Percentiles rank a stretch among this genome's conserved stretches.
These are phyloP conservation scores for Diutina catenulata DNA, from an alignment of 1,139 yeast species.

Conservation along the genomic window DNA sequence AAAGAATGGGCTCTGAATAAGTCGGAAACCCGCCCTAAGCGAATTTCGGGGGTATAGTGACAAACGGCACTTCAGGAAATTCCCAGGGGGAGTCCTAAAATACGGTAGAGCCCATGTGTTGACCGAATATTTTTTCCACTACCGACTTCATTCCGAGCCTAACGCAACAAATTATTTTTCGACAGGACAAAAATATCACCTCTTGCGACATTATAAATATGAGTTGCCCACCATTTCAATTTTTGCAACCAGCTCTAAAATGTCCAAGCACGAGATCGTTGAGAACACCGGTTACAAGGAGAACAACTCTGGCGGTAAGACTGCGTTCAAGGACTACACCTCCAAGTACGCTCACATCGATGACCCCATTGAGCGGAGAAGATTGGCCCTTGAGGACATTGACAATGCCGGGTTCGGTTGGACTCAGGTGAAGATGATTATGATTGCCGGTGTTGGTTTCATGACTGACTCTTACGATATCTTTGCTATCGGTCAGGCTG, in stretches of 20 bases:
- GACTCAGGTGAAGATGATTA: slow-evolving; percentile 79
- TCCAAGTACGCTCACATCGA: slow-evolving; percentile 76
- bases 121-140: too few relatives aligned
- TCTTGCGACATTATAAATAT: too few relatives aligned
- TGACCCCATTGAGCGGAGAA: slow-evolving; percentile 83
- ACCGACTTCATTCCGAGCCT: too few relatives aligned
- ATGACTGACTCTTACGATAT: slow-evolving; percentile 88
- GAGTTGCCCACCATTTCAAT: too few relatives aligned
- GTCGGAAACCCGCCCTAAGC: too few relatives aligned
- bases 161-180: too few relatives aligned
- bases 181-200: too few relatives aligned
- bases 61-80: too few relatives aligned
- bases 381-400: slow-evolving; percentile 79
- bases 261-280: slow-evolving; percentile 1
- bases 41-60: too few relatives aligned
- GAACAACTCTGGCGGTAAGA: slow-evolving; percentile 55
- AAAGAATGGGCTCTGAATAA: too few relatives aligned
- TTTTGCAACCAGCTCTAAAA: not conserved
- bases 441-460: slow-evolving; percentile 93
- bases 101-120: too few relatives aligned
- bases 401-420: slow-evolving; percentile 79
- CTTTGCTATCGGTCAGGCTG: slow-evolving; percentile 76
- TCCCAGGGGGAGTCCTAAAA: too few relatives aligned
- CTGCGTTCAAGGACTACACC: slow-evolving; percentile 80
- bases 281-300: not conserved